These are phyloP conservation scores for Aspergillus hortae DNA, from an alignment of 2,329 filamentous ascomycete species.

Conservation along the genomic window DNA sequence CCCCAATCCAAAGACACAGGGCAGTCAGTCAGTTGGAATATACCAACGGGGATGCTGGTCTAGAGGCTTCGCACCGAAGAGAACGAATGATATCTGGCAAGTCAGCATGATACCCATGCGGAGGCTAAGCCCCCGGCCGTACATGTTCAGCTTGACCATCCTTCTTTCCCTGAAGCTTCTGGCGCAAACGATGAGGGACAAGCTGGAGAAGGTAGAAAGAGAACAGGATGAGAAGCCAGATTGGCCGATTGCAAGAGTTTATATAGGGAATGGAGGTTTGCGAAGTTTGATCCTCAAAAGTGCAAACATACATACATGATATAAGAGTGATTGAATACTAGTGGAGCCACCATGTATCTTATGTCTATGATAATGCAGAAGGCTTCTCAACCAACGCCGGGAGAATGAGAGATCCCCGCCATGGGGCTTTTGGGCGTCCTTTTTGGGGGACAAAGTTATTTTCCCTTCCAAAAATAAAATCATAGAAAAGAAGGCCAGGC, in stretches of 20 bases:
- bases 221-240: background rate
- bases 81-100: conserved; percentile 23
- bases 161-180: background rate
- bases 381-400: background rate
- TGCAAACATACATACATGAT: conserved; percentile 16
- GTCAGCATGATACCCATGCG: conserved; percentile 24
- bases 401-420: background rate
- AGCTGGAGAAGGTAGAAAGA: background rate
- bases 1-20: background rate
- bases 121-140: conserved; percentile 24
- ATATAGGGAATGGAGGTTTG: background rate
- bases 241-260: background rate
- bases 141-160: conserved; percentile 24
- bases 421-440: background rate
- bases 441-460: too few relatives aligned
- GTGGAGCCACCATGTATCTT: background rate
- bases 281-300: conserved; percentile 11
- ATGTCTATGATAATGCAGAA: background rate
- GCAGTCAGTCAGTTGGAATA: background rate
- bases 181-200: background rate
- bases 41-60: background rate
- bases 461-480: background rate
- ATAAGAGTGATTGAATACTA: background rate
- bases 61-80: conserved; percentile 20
- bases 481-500: background rate